phyloP scores from a whole-genome alignment of 768 basidiomycete species.

The Xerocomus spinulosus region DNA sequence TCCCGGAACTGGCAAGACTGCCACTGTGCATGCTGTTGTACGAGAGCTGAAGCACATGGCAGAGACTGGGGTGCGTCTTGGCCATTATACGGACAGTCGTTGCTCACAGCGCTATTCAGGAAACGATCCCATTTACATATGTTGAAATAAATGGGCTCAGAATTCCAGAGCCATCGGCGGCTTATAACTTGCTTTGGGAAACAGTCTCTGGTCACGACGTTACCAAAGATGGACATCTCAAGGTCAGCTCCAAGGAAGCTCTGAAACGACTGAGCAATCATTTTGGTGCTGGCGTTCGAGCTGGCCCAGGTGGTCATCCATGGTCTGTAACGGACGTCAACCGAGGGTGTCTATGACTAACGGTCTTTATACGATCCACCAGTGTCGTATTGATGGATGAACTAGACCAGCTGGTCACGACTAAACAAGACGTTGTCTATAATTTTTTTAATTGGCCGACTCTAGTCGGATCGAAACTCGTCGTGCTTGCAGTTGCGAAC shows the following conservation, averaged over 20 bases:
- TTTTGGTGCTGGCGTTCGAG: conserved; percentile 60
- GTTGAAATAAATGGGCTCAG: conserved; percentile 97
- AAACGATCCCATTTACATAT: conserved; percentile 91
- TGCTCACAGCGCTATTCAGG: conserved; percentile 42
- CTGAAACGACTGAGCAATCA: conserved; percentile 71
- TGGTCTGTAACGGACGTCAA: conserved; percentile 52
- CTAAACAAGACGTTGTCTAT: conserved; percentile 97
- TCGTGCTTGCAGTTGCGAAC: conserved; percentile 96
- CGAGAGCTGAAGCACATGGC: conserved; percentile 89
- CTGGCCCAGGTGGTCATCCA: conserved; percentile 80
- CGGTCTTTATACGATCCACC: neutral
- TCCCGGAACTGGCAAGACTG: conserved; percentile 98
- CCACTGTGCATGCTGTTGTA: conserved; percentile 91
- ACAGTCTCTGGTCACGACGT: conserved; percentile 79
- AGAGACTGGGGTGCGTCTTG: conserved; percentile 57
- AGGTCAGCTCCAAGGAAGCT: conserved; percentile 75
- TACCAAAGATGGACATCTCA: conserved; percentile 55
- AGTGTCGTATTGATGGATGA: conserved; percentile 99
- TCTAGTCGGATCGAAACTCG: conserved; percentile 76
- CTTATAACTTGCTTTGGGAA: conserved; percentile 91
- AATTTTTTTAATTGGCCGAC: conserved; percentile 99
- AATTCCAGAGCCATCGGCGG: conserved; percentile 88
- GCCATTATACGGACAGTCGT: neutral
- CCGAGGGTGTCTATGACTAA: neutral
- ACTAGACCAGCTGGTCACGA: conserved; percentile 91